Percentiles rank a stretch among this genome's conserved stretches.
Conservation (phyloP, 257 asterid species). For the Forsythia suspensa region DNA sequence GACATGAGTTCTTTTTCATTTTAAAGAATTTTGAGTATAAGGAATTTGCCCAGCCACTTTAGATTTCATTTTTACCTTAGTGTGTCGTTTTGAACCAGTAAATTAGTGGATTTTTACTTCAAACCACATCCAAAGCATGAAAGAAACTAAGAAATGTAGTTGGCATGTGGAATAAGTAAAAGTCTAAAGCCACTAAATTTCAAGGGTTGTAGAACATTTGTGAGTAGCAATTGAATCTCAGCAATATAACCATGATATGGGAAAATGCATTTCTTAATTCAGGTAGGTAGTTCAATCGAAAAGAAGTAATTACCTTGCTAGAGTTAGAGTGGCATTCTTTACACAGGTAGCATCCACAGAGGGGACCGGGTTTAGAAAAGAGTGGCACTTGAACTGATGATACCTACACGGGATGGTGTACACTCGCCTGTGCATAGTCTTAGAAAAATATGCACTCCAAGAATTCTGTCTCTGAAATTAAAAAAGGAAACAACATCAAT, state of each 20-base stretch:
- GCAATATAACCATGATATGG: neutral
- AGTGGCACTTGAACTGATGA: conserved; percentile 58
- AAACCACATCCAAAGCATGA: neutral
- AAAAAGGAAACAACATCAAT: conserved; percentile 24
- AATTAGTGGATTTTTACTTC: neutral
- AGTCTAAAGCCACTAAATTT: conserved; percentile 4
- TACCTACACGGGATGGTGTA: conserved; percentile 42
- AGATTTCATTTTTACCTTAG: neutral
- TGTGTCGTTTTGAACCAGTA: neutral
- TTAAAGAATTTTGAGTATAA: neutral
- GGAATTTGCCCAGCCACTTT: neutral
- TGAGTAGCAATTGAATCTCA: neutral
- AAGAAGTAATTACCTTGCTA: conserved; percentile 60
- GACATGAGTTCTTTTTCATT: neutral
- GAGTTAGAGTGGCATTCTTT: conserved; percentile 57
- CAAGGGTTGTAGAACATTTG: neutral
- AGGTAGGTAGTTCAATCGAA: conserved; percentile 14
- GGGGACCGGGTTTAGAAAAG: conserved; percentile 54
- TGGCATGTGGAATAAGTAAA: conserved; percentile 6
- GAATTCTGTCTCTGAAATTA: conserved; percentile 50
- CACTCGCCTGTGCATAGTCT: conserved; percentile 42
- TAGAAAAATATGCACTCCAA: conserved; percentile 53
- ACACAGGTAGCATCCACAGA: conserved; percentile 44
- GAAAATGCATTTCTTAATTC: neutral
- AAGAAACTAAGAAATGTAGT: neutral